phyloP scores from a whole-genome alignment of 2,329 filamentous ascomycete species.

The Lojkania enalia region DNA sequence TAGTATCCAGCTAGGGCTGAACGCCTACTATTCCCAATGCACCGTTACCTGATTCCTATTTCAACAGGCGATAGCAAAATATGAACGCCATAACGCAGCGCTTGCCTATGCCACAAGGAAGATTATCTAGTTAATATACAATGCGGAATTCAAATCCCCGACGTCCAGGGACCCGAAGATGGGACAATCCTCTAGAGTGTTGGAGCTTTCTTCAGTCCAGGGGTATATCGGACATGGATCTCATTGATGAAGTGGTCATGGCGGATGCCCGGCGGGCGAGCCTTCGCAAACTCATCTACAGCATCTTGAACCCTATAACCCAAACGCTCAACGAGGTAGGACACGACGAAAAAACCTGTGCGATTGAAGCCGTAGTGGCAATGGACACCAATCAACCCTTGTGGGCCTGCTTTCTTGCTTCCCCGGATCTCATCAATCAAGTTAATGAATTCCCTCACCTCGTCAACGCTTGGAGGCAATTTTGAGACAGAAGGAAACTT shows the following conservation, averaged over 20 bases:
- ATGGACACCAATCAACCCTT: conserved; percentile 72
- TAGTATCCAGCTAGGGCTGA: too few species aligned
- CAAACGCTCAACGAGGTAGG: conserved; percentile 83
- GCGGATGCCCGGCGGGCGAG: conserved; percentile 79
- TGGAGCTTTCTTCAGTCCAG: conserved; percentile 48
- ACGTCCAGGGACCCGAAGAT: neutral
- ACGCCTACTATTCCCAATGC: too few species aligned
- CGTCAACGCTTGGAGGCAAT: conserved; percentile 71
- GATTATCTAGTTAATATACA: neutral
- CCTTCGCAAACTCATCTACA: conserved; percentile 73
- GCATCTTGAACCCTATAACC: conserved; percentile 74
- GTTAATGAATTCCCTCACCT: conserved; percentile 62
- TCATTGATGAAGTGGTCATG: conserved; percentile 88
- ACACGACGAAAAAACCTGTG: conserved; percentile 87
- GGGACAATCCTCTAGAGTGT: conserved; percentile 21
- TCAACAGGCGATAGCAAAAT: too few species aligned
- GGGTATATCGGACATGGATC: conserved; percentile 75
- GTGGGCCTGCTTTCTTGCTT: conserved; percentile 47
- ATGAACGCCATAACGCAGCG: neutral
- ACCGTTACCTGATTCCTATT: too few species aligned
- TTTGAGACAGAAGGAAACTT: conserved; percentile 94
- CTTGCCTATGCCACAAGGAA: neutral
- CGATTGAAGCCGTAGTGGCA: conserved; percentile 97
- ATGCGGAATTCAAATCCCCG: neutral
- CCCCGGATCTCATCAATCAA: conserved; percentile 56